A percentile compares a stretch with the other conserved stretches of the same genome.
These are phyloP conservation scores for Rossbeevera mucosa DNA, from an alignment of 768 basidiomycete species.

Conservation along the genomic window DNA sequence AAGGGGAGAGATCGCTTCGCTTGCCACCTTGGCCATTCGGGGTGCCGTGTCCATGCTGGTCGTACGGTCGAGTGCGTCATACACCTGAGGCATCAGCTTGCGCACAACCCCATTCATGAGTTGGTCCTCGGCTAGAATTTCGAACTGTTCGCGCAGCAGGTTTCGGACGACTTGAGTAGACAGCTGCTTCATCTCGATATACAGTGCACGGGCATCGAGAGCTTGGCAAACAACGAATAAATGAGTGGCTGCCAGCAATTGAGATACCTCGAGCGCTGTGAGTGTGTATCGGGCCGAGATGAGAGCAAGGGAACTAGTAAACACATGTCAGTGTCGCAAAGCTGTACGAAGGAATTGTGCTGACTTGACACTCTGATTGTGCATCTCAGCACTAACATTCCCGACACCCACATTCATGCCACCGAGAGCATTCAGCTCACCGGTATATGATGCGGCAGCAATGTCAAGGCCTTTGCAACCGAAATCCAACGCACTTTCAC, in stretches of 20 bases:
- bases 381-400: conserved; percentile 86
- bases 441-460: conserved; percentile 72
- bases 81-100: conserved; percentile 40
- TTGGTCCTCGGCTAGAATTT: conserved; percentile 6
- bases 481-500: conserved; percentile 78
- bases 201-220: conserved; percentile 77
- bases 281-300: conserved; percentile 80
- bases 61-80: conserved; percentile 55
- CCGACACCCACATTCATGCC: conserved; percentile 76
- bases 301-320: conserved; percentile 67
- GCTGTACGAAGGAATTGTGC: conserved; percentile 22
- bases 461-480: conserved; percentile 85
- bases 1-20: conserved; percentile 54
- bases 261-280: conserved; percentile 71
- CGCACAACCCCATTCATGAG: conserved; percentile 12
- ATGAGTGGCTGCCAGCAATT: conserved; percentile 69
- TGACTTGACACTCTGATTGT: conserved; percentile 88
- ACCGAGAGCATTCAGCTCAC: conserved; percentile 75
- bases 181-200: conserved; percentile 52
- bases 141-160: conserved; percentile 12
- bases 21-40: conserved; percentile 70
- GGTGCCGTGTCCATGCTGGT: conserved; percentile 65
- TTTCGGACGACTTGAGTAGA: conserved; percentile 21
- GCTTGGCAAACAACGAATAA: conserved; percentile 77
- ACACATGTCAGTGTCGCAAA: background rate